A percentile compares a stretch with the other conserved stretches of the same genome.
Evolutionary conservation across 202 grass and related monocot species (phyloP).

Genomic region (Panicum hallii): DNA sequence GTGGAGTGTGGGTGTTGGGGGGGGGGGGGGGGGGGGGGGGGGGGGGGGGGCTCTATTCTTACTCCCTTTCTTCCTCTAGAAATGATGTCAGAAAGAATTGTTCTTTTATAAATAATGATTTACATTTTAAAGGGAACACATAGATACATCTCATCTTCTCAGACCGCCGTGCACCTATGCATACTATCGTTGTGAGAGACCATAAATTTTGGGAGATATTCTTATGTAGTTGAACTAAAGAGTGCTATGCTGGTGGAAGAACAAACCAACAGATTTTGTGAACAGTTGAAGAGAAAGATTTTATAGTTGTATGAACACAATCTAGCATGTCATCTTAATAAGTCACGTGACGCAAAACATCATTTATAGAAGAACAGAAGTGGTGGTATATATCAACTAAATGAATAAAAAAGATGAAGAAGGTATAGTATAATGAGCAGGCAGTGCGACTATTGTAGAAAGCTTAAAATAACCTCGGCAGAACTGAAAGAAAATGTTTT

Average conservation of each 20-base stretch:
- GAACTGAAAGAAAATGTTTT: background rate
- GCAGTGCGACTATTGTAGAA: constrained; percentile 9
- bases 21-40: no score
- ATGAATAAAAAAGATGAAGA: background rate
- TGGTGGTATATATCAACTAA: background rate
- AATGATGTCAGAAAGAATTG: background rate
- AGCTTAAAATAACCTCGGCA: background rate
- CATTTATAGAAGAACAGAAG: constrained; percentile 12
- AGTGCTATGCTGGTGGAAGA: no score
- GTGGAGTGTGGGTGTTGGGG: no score
- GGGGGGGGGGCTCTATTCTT: no score
- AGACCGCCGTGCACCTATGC: no score
- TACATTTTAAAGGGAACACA: background rate
- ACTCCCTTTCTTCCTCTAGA: no score
- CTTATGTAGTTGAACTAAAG: no score
- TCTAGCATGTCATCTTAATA: background rate
- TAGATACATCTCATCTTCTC: background rate
- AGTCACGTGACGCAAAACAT: background rate
- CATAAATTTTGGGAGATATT: no score
- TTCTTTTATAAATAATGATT: constrained; percentile 2
- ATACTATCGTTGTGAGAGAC: no score
- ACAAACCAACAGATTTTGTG: constrained; percentile 1
- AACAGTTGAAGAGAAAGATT: constrained; percentile 2
- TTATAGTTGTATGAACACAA: background rate
- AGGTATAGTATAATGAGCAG: background rate